Conservation (phyloP, 129 eudicot genomes). For the Scalesia atractyloides region DNA sequence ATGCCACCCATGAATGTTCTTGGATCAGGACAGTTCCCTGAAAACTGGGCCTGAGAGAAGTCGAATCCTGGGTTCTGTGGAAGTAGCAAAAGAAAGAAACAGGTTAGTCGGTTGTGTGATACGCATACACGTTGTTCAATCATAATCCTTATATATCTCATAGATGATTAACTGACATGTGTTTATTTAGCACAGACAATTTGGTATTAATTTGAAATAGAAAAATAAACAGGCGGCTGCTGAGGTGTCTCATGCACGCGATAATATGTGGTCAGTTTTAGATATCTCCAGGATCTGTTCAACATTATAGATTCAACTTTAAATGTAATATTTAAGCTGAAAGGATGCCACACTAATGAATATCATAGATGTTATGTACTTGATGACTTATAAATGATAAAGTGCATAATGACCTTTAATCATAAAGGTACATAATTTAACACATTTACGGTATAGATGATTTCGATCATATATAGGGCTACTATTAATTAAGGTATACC, state of each 20-base stretch:
- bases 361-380: too few species aligned
- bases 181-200: conserved; percentile 3
- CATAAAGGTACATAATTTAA: too few species aligned
- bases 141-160: background rate
- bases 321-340: too few species aligned
- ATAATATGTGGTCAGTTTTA: background rate
- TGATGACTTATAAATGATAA: too few species aligned
- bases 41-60: conserved; percentile 90
- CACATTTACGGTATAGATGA: too few species aligned
- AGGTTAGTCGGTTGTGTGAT: conserved; percentile 1
- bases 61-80: conserved; percentile 95
- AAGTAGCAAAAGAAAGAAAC: conserved; percentile 3
- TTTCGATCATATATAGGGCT: too few species aligned
- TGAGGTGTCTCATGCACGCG: background rate
- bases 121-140: background rate
- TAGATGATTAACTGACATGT: background rate
- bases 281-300: too few species aligned
- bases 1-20: conserved; percentile 97
- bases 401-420: too few species aligned
- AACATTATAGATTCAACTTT: too few species aligned
- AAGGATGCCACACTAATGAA: too few species aligned
- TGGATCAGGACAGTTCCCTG: conserved; percentile 94
- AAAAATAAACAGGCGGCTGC: background rate
- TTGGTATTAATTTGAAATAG: background rate
- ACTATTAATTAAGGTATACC: too few species aligned